Percentiles rank a stretch among this genome's conserved stretches.
phyloP scores from a whole-genome alignment of 169 alveolate species.

The Eimeria maxima region DNA sequence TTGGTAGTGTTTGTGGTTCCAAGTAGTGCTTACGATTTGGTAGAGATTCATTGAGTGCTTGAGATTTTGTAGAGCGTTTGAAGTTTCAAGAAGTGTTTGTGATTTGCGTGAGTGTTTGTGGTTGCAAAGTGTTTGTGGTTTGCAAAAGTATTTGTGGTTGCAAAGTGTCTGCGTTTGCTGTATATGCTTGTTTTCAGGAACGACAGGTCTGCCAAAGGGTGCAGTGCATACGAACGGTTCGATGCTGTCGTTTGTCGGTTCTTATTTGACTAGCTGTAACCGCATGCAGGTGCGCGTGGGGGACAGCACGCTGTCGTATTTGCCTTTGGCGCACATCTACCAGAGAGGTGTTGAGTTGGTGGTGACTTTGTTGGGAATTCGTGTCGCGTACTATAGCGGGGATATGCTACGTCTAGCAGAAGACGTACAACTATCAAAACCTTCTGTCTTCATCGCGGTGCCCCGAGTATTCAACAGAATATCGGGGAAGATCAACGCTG shows the following conservation, averaged over 20 bases:
- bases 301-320: slow-evolving; percentile 91
- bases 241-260: slow-evolving; percentile 87
- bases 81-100: too few species aligned
- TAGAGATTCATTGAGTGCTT: too few species aligned
- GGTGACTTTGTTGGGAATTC: slow-evolving; percentile 35
- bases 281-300: slow-evolving; percentile 80
- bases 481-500: slow-evolving; percentile 78
- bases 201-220: slow-evolving; percentile 97
- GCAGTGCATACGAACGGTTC: slow-evolving; percentile 93
- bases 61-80: too few species aligned
- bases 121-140: neutral
- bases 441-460: slow-evolving; percentile 93
- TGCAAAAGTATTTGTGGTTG: neutral
- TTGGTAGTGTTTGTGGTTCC: too few species aligned
- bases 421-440: slow-evolving; percentile 91
- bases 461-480: slow-evolving; percentile 92
- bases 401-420: slow-evolving; percentile 89
- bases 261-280: slow-evolving; percentile 64
- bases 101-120: neutral
- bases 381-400: slow-evolving; percentile 87
- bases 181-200: slow-evolving; percentile 88
- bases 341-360: slow-evolving; percentile 89
- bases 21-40: too few species aligned
- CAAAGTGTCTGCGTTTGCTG: neutral
- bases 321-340: slow-evolving; percentile 94